Conservation (phyloP, 75 land plant genomes). For the Picea sitchensis region DNA sequence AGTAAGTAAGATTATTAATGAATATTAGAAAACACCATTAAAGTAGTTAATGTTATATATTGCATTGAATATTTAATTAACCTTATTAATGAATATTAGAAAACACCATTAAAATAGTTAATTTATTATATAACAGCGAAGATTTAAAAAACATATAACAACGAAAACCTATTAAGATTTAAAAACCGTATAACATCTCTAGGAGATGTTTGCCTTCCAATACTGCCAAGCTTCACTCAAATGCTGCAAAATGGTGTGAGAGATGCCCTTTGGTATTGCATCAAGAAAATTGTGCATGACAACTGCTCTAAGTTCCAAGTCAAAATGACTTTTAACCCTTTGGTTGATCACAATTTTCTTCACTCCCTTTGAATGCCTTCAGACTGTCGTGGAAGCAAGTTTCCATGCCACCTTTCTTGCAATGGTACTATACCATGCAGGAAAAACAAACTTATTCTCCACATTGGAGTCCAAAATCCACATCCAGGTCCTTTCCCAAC, state of each 20-base stretch:
- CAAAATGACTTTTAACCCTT: conserved; percentile 98
- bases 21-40: no score
- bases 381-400: conserved; percentile 91
- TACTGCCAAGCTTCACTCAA: conserved; percentile 99
- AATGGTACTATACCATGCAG: conserved; percentile 97
- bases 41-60: no score
- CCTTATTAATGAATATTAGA: no score
- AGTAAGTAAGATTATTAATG: no score
- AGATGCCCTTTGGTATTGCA: conserved; percentile 88
- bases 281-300: conserved; percentile 99
- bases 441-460: conserved; percentile 99
- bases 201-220: conserved; percentile 99
- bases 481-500: conserved; percentile 99
- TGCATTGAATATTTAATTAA: no score
- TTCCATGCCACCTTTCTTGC: conserved; percentile 95
- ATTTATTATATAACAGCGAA: no score
- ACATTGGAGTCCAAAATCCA: conserved; percentile 99
- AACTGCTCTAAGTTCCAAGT: conserved; percentile 97
- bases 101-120: no score
- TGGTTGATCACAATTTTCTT: conserved; percentile 99
- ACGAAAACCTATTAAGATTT: no score
- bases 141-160: no score
- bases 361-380: conserved; percentile 97
- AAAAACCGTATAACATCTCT: no score
- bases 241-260: conserved; percentile 90